Evolutionary conservation across 148 eudicot genomes (phyloP), one percentile per base, ranked within the genome.

Genomic region (Rhododendron simsii): DNA sequence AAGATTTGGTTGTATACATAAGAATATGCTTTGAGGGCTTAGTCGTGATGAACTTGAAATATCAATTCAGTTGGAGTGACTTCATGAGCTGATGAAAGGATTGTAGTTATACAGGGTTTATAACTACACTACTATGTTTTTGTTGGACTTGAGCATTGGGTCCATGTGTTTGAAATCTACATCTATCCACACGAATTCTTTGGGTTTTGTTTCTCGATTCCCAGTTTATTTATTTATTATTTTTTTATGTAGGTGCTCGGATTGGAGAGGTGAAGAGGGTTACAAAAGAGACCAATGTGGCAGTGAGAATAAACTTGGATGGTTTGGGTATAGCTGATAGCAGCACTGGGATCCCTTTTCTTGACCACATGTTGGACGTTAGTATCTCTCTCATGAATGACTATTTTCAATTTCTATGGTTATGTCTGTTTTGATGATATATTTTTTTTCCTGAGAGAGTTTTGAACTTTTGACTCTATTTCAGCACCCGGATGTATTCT

Each of bases 341-440:
- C 89, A 86, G 76, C 85, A 94, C 96, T 48, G 95, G 98, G 50
- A 94, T 97, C 63, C 99, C 98, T 6, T 97, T 97, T 88, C 93
- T 97, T 59, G 99, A 95, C 91, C 99, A 97, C 87, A 97, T 97
- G 98, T 88, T 97, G 87, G 99, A 30, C 30, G 99, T 97, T 47
- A 90, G 95, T 90, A 3, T 82, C 67, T 76, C 59, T 80, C 45
- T 83, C 41, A 57, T 78, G 55, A 78, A 67, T 1, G 10, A 71
- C 7, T 65, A 47, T 6, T 16, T 81, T 87, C 50, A 16, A 15
- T 59, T 41, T 74, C 23, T 79, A 2, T 11, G 57, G 20, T 26
- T 47, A 2, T 16, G 5, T 81, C 44, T 45, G 15, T 53, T 84
- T 35, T 16, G 21, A 74, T 35, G 44, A 7, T 55, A 16, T 33